phyloP scores from a whole-genome alignment of 163 green algal genomes.

The Scenedesmus sp. region DNA sequence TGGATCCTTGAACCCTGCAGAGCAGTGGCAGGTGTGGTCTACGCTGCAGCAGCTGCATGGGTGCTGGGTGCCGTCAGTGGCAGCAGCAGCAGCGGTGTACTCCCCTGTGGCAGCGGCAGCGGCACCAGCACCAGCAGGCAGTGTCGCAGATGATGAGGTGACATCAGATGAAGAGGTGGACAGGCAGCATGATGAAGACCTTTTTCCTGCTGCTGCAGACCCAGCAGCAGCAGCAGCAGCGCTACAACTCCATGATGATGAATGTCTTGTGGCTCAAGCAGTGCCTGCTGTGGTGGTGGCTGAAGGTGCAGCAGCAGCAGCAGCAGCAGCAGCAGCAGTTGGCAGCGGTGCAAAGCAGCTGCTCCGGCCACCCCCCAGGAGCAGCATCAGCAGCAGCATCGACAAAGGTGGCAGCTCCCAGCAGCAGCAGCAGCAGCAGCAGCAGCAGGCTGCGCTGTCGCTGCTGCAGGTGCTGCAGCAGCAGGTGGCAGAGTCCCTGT shows the following conservation, averaged over 20 bases:
- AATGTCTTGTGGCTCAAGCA: not conserved
- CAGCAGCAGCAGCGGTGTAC: conserved; percentile 22
- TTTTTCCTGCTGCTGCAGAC: not conserved
- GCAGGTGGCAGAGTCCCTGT: conserved; percentile 11
- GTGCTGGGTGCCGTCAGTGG: conserved; percentile 22
- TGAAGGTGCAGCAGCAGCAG: conserved; percentile 22
- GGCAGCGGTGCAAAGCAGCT: not conserved
- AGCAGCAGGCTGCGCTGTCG: not conserved
- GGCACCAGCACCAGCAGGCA: conserved; percentile 31
- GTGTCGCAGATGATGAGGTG: not conserved
- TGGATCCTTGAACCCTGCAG: not conserved
- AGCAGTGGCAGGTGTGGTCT: conserved; percentile 36
- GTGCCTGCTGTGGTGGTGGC: conserved; percentile 6
- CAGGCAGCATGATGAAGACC: not conserved
- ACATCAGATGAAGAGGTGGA: not conserved
- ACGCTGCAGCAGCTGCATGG: conserved; percentile 46
- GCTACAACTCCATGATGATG: not conserved
- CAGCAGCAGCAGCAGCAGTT: not conserved
- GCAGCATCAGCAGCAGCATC: not conserved
- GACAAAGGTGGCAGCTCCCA: not conserved
- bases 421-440: conserved; percentile 27
- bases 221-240: not conserved
- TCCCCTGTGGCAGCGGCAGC: not conserved
- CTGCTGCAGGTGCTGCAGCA: not conserved
- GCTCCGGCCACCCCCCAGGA: not conserved